A percentile compares a stretch with the other conserved stretches of the same genome.
Conservation (phyloP, 352 stramenopile species). For the Phytopythium montanum region DNA sequence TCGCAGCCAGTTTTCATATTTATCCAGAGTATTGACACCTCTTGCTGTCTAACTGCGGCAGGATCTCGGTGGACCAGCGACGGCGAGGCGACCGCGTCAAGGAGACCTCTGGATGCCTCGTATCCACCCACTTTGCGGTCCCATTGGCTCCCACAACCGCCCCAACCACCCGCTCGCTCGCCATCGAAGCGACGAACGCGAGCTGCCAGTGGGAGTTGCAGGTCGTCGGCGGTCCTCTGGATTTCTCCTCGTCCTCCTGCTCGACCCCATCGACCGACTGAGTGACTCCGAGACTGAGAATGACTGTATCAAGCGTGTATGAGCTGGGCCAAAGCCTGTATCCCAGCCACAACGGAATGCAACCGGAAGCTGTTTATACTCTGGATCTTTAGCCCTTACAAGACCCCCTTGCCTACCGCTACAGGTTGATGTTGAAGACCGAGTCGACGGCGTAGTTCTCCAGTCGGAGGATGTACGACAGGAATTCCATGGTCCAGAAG, state of each 20-base stretch:
- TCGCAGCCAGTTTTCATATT: no score
- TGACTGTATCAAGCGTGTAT: background rate
- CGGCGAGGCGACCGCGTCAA: background rate
- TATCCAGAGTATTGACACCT: background rate
- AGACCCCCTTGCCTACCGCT: no score
- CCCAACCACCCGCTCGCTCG: background rate
- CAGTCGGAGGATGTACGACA: slow-evolving; percentile 23
- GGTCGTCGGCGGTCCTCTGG: background rate
- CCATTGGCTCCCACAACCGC: background rate
- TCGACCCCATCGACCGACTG: background rate
- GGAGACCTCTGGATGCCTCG: background rate
- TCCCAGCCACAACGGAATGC: background rate
- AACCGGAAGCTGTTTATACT: background rate
- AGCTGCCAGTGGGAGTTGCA: slow-evolving; percentile 1
- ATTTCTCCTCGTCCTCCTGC: background rate
- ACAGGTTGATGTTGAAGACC: slow-evolving; percentile 20
- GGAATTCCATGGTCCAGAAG: slow-evolving; percentile 34
- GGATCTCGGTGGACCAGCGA: background rate
- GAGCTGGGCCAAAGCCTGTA: background rate
- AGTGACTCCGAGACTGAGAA: no score
- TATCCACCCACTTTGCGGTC: background rate
- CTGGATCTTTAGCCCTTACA: no score
- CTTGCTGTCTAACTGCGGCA: background rate
- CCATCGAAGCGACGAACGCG: background rate
- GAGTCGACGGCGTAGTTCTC: slow-evolving; percentile 26